Base-by-base conservation (phyloP, 768 basidiomycete species). In the Trametes elegans region DNA sequence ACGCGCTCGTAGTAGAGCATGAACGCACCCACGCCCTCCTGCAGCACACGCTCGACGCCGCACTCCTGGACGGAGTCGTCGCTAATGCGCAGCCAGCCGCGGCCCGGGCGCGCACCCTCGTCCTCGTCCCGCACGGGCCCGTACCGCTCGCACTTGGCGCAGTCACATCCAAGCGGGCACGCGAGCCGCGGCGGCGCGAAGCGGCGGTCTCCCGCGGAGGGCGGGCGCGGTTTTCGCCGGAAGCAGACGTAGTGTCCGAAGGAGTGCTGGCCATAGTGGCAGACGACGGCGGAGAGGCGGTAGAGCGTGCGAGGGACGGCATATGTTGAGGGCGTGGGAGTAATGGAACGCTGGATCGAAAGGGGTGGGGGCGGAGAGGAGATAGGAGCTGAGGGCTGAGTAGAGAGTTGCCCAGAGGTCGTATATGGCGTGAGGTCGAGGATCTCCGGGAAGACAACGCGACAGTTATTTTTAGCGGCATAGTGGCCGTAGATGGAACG, bases 181-280 rank as follows among this genome's bases (percentile, higher is more conserved):
- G 60, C 63, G 36, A 74, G 64, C 60, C 68, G 69, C 54, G 76
- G 73, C 28, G 75, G 70, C 23, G 64, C 64, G 61, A 71, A 71
- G 55, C 77, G 80, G 55, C 70, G 72, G 11, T 68, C 50, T 1
- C 73, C 73, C 21, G 71, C 62, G 3, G 71, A 63, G 14, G 71
- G 65, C 35, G 76, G 76, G 32, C 79, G 77, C 0, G 94, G 94
- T 70, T 88, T 90, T 42, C 95, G 79, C 14, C 97, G 80, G 67
- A 85, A 96, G 62, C 90, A 93, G 60, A 98, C 82, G 67, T 96
- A 99, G 67, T 99, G 96, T 5, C 96, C 96, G 66, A 90, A 95
- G 4, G 87, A 87, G 66, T 97, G 94, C 49, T 86, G 83, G 13
- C 96, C 96, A 66, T 86, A 96, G 70, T 98, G 96, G 62, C 93